A percentile compares a stretch with the other conserved stretches of the same genome.
Evolutionary conservation across 208 protist genomes (phyloP).

Genomic region (Willaertia magna): DNA sequence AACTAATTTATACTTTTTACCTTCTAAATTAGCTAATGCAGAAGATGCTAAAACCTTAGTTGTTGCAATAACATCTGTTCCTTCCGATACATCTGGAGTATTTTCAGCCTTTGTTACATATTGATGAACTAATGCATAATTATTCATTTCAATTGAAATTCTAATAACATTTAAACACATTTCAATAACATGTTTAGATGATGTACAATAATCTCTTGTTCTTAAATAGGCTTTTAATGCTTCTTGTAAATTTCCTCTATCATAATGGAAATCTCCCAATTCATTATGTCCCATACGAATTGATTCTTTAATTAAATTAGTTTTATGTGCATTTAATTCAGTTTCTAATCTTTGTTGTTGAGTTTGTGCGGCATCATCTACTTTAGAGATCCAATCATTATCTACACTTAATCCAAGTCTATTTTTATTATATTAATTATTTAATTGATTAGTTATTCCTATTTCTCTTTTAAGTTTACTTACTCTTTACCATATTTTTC

Average conservation of each 20-base stretch:
- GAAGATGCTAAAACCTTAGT: slow-evolving; percentile 29
- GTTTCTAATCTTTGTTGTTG: neutral
- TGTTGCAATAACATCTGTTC: neutral
- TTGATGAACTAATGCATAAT: slow-evolving; percentile 42
- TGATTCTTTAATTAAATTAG: slow-evolving; percentile 1
- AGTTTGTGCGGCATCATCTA: neutral
- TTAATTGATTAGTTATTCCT: neutral
- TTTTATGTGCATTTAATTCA: slow-evolving; percentile 2
- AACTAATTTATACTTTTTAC: slow-evolving; percentile 41
- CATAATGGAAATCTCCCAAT: slow-evolving; percentile 44
- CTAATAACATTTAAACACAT: slow-evolving; percentile 57
- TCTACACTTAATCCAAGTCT: neutral
- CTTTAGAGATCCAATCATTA: neutral
- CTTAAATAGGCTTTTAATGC: slow-evolving; percentile 46
- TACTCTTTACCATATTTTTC: slow-evolving; percentile 1
- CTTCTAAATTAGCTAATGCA: slow-evolving; percentile 42
- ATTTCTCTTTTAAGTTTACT: neutral
- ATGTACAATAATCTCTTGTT: slow-evolving; percentile 55
- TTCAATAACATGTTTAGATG: slow-evolving; percentile 36
- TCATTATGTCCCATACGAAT: slow-evolving; percentile 25
- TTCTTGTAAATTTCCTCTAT: slow-evolving; percentile 39
- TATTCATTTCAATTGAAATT: slow-evolving; percentile 36
- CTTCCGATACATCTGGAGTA: slow-evolving; percentile 18
- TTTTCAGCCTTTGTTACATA: slow-evolving; percentile 49
- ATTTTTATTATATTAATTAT: neutral